These are phyloP conservation scores for Dictyostelium citrinum DNA, from an alignment of 78 protist species.

Conservation along the genomic window DNA sequence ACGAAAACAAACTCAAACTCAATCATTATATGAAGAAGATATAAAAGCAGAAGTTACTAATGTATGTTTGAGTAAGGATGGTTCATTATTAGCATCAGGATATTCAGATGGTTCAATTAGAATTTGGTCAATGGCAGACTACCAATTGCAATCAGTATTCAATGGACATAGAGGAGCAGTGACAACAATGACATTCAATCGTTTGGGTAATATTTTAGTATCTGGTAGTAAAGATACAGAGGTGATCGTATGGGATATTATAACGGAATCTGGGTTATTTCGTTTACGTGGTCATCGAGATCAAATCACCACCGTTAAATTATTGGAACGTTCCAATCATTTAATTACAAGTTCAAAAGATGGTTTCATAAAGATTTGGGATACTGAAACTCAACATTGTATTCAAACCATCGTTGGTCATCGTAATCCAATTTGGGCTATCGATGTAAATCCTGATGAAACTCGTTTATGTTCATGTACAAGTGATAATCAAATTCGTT, in stretches of 20 bases:
- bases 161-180: slow-evolving; percentile 86
- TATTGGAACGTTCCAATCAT: slow-evolving; percentile 27
- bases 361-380: slow-evolving; percentile 92
- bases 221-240: slow-evolving; percentile 91
- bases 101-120: slow-evolving; percentile 86
- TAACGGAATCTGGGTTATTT: slow-evolving; percentile 89
- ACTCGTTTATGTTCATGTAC: slow-evolving; percentile 44
- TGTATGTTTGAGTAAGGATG: slow-evolving; percentile 23
- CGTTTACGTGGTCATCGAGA: slow-evolving; percentile 88
- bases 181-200: slow-evolving; percentile 70
- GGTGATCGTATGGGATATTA: slow-evolving; percentile 94
- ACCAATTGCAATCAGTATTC: slow-evolving; percentile 25
- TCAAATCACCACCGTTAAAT: slow-evolving; percentile 47
- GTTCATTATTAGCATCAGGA: slow-evolving; percentile 40
- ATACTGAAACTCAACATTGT: slow-evolving; percentile 89
- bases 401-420: slow-evolving; percentile 90
- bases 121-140: slow-evolving; percentile 51
- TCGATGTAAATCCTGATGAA: slow-evolving; percentile 66
- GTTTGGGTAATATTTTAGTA: slow-evolving; percentile 72
- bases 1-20: not conserved
- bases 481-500: slow-evolving; percentile 18
- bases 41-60: slow-evolving; percentile 10
- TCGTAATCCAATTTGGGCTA: slow-evolving; percentile 85
- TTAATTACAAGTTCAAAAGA: slow-evolving; percentile 84
- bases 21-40: slow-evolving; percentile 48